Evolutionary conservation across 768 basidiomycete species (phyloP).

Genomic region (Suillus cothurnatus): DNA sequence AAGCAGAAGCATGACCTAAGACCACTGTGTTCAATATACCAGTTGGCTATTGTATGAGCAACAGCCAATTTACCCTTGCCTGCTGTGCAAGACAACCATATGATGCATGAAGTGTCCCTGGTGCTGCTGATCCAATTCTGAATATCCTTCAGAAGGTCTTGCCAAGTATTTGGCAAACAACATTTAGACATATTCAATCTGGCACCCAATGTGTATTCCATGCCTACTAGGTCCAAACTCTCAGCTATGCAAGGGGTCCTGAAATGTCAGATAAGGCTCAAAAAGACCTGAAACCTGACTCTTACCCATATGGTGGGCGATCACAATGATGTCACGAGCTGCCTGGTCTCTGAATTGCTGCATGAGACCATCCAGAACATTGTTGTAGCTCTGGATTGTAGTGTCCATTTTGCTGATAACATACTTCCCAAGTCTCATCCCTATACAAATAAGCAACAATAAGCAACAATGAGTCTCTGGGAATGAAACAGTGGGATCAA

Average conservation of each 20-base stretch:
- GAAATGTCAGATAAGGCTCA: neutral
- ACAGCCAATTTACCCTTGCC: conserved; percentile 24
- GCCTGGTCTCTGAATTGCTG: conserved; percentile 1
- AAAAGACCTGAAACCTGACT: neutral
- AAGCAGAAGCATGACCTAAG: conserved; percentile 21
- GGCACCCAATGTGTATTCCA: neutral
- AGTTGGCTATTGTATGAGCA: conserved; percentile 18
- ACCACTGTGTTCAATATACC: conserved; percentile 10
- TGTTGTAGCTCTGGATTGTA: neutral
- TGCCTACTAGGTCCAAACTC: neutral
- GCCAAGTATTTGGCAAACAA: conserved; percentile 19
- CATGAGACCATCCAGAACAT: conserved; percentile 7
- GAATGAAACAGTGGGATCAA: neutral
- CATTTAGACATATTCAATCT: conserved; percentile 3
- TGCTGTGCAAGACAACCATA: conserved; percentile 16
- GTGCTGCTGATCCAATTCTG: conserved; percentile 15
- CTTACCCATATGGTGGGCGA: neutral
- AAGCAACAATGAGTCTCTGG: neutral
- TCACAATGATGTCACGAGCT: no score
- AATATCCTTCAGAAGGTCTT: conserved; percentile 16
- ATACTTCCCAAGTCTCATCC: conserved; percentile 7
- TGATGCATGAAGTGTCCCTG: conserved; percentile 7
- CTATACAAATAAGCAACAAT: neutral
- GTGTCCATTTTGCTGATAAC: neutral
- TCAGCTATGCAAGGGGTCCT: neutral